Evolutionary conservation across 2,329 filamentous ascomycete genomes (phyloP).

Genomic region (Stachybotrys chlorohalonatus): DNA sequence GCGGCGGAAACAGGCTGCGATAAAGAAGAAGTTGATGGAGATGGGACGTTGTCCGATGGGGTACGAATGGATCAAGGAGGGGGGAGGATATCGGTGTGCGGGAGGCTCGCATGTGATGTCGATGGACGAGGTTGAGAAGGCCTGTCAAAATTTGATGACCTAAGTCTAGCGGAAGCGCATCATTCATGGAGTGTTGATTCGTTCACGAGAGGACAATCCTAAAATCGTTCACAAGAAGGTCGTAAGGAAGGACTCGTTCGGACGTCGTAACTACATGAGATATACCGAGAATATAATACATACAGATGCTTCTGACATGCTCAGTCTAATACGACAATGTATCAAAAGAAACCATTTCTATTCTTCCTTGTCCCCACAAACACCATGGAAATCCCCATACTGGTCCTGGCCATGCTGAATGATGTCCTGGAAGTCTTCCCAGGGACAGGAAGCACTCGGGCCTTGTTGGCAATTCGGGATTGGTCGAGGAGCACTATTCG

Average conservation of each 20-base stretch:
- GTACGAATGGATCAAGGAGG: slow-evolving; percentile 52
- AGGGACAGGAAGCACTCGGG: slow-evolving; percentile 10
- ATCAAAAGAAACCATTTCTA: too few species aligned
- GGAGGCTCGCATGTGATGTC: slow-evolving; percentile 41
- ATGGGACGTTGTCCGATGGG: slow-evolving; percentile 50
- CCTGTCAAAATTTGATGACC: not conserved
- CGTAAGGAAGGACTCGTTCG: too few species aligned
- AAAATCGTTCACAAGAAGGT: too few species aligned
- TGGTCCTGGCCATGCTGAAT: slow-evolving; percentile 8
- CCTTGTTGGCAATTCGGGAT: slow-evolving; percentile 10
- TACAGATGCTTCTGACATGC: too few species aligned
- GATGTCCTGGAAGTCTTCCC: slow-evolving; percentile 11
- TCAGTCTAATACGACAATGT: too few species aligned
- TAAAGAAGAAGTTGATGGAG: slow-evolving; percentile 36
- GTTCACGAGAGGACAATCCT: too few species aligned
- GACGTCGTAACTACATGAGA: too few species aligned
- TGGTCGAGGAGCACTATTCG: slow-evolving; percentile 12
- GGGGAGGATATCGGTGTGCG: slow-evolving; percentile 50
- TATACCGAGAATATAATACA: too few species aligned
- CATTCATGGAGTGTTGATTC: too few species aligned
- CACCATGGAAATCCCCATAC: slow-evolving; percentile 11
- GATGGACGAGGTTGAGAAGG: not conserved
- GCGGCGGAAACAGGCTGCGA: slow-evolving; percentile 26
- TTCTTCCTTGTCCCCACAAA: slow-evolving; percentile 3
- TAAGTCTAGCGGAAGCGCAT: too few species aligned